phyloP scores from a whole-genome alignment of 305 asterid species.

The Fraxinus nigra region DNA sequence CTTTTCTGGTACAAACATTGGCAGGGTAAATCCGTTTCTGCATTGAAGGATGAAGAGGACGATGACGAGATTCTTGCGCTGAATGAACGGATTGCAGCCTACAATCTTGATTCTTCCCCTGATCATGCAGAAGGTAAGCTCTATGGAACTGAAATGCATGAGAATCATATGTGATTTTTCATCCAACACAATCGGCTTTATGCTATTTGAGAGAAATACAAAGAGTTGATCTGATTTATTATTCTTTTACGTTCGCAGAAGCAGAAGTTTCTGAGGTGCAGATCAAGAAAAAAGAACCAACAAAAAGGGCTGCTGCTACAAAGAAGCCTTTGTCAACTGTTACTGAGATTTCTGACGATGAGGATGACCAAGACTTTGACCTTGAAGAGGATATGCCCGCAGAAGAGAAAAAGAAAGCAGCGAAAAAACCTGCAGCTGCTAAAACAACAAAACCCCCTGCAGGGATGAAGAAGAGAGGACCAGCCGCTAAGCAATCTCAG shows the following conservation, averaged over 20 bases:
- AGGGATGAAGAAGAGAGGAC: constrained; percentile 41
- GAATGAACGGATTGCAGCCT: constrained; percentile 73
- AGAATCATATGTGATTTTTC: background rate
- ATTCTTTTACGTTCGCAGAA: constrained; percentile 42
- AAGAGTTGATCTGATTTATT: background rate
- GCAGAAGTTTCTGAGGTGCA: constrained; percentile 37
- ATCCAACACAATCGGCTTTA: background rate
- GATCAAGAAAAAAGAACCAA: constrained; percentile 47
- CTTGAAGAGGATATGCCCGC: constrained; percentile 27
- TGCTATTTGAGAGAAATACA: background rate
- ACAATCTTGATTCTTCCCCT: constrained; percentile 84
- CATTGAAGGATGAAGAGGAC: constrained; percentile 41
- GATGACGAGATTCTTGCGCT: constrained; percentile 62
- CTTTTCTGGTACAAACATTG: constrained; percentile 6
- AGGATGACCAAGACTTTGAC: constrained; percentile 46
- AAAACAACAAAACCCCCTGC: constrained; percentile 53
- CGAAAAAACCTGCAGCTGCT: constrained; percentile 47
- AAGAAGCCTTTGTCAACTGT: constrained; percentile 43
- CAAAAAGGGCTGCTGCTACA: constrained; percentile 48
- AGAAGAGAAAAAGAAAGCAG: constrained; percentile 48
- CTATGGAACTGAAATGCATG: background rate
- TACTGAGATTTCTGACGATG: constrained; percentile 47
- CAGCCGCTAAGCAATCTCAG: background rate
- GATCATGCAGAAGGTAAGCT: constrained; percentile 60
- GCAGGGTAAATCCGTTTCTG: constrained; percentile 46